phyloP scores from a whole-genome alignment of 1,284 basidiomycete genomes.

The Gomphus bonarii region DNA sequence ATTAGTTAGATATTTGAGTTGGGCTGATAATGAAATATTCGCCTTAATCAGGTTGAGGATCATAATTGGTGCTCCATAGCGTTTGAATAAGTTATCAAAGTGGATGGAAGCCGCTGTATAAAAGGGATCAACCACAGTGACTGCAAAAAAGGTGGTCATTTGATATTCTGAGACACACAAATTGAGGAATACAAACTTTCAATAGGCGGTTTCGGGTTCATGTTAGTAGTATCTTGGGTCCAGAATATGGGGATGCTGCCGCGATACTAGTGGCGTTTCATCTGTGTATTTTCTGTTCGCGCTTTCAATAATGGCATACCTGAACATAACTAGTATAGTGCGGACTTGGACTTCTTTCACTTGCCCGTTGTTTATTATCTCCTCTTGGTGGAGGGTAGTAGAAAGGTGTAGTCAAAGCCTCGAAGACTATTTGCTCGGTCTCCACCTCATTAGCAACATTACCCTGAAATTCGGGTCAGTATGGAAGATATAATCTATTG shows the following conservation, averaged over 20 bases:
- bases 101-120: conserved; percentile 89
- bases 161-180: not conserved
- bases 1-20: conserved; percentile 18
- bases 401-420: conserved; percentile 87
- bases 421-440: conserved; percentile 96
- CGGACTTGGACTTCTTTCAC: conserved; percentile 52
- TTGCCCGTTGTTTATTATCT: conserved; percentile 13
- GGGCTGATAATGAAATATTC: not conserved
- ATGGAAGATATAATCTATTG: not conserved
- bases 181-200: conserved; percentile 54
- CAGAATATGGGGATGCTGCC: conserved; percentile 95
- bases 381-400: conserved; percentile 48
- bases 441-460: conserved; percentile 99
- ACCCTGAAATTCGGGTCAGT: conserved; percentile 41
- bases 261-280: conserved; percentile 50
- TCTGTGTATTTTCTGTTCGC: not conserved
- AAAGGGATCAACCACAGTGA: conserved; percentile 92
- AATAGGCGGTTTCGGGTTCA: conserved; percentile 90
- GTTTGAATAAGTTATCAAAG: conserved; percentile 85
- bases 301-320: conserved; percentile 26
- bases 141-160: conserved; percentile 29
- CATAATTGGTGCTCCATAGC: conserved; percentile 87
- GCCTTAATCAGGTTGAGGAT: conserved; percentile 96
- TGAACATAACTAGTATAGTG: conserved; percentile 94
- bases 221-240: conserved; percentile 89